These are phyloP conservation scores for Phytopythium ostracodes DNA, from an alignment of 352 stramenopile genomes.

Conservation along the genomic window DNA sequence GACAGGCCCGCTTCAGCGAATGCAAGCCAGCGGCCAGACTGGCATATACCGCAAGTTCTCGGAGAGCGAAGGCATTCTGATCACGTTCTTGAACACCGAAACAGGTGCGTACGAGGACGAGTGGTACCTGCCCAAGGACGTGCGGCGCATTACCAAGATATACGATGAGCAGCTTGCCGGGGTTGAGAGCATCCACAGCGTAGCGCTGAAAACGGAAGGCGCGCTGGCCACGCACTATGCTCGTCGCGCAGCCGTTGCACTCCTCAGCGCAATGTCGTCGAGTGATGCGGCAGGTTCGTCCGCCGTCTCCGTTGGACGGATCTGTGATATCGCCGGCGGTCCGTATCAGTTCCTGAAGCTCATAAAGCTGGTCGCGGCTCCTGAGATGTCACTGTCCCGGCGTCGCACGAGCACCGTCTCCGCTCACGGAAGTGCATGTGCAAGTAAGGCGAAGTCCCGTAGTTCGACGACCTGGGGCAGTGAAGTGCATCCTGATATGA, in stretches of 20 bases:
- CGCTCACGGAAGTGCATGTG: background rate
- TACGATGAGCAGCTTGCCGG: slow-evolving; percentile 72
- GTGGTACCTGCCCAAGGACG: slow-evolving; percentile 67
- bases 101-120: slow-evolving; percentile 84
- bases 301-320: slow-evolving; percentile 6
- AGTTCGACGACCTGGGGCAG: no score
- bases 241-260: slow-evolving; percentile 41
- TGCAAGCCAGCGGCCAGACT: slow-evolving; percentile 60
- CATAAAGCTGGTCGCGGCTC: slow-evolving; percentile 77
- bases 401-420: background rate
- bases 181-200: slow-evolving; percentile 69
- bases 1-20: slow-evolving; percentile 60
- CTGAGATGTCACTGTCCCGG: slow-evolving; percentile 59
- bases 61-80: slow-evolving; percentile 57
- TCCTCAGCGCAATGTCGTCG: slow-evolving; percentile 19
- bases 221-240: slow-evolving; percentile 83
- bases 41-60: slow-evolving; percentile 61
- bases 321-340: slow-evolving; percentile 56
- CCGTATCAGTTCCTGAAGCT: slow-evolving; percentile 75
- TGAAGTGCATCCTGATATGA: background rate
- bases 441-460: background rate
- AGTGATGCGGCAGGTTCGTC: background rate
- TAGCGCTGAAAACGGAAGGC: slow-evolving; percentile 74
- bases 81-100: slow-evolving; percentile 85
- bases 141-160: slow-evolving; percentile 73